Evolutionary conservation across 352 stramenopile species (phyloP), one percentile per base, ranked within the genome.

Genomic region (Thalassiosira hispida): DNA sequence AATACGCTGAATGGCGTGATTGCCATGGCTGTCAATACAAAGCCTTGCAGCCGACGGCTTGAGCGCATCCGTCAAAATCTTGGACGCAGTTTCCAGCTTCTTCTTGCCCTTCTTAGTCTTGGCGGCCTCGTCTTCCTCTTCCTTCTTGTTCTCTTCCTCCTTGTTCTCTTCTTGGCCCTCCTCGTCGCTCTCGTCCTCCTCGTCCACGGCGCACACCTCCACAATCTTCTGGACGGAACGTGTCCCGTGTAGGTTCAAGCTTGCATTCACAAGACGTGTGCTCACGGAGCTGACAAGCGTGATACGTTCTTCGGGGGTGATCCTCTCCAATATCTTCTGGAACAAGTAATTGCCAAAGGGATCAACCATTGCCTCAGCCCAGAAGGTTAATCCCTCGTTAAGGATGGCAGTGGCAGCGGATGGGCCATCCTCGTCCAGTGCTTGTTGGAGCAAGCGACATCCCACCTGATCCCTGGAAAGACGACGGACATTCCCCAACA

Each of bases 311-410:
- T 94, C 91, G 3, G 94, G 88, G 31, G 89, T 95, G 55, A 97
- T 96, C 53, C 97, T 95, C 72, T 99, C 97, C 25, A 98, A 87
- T 31, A 99, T 95, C 86, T 99, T 99, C 87, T 99, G 97, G 83
- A 99, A 99, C 11, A 99, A 84, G 72, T 99, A 99, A 81, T 99
- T 99, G 5, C 97, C 97, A 84, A 99, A 99, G 4, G 97, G 97
- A 83, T 99, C 97, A n/a, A 98, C 96, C 96, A 99, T 98, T 82
- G 98, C 97, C 80, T 98, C 96, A 9, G 94, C 94, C 87, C 98
- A 94, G 77, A 98, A 97, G 27, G 97, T 93, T 6, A 98, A 88
- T n/a, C 96, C 96, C 87, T 99, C 96, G n/a, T 96, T 92, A 60
- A 98, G 96, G 76, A 99, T 98, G 64, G 98, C 88, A 22, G 96